A percentile compares a stretch with the other conserved stretches of the same genome.
phyloP scores from a whole-genome alignment of 2,329 filamentous ascomycete species.

The Ceratocystis alfenasii region DNA sequence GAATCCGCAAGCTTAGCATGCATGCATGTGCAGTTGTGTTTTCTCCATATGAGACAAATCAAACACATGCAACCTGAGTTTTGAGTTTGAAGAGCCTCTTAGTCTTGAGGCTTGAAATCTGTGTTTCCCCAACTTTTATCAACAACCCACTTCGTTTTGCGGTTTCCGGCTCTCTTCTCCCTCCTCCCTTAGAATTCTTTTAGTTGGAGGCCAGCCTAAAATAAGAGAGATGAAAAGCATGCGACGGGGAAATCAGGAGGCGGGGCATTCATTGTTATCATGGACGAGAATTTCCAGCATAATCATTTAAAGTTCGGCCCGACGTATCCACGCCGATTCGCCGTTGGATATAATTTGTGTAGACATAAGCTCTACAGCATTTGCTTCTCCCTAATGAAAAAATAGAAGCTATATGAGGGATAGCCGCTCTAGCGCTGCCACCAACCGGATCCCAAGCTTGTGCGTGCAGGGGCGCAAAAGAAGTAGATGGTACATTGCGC shows the following conservation, averaged over 20 bases:
- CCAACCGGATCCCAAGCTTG: slow-evolving; percentile 6
- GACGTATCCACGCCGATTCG: slow-evolving; percentile 7
- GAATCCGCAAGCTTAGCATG: background rate
- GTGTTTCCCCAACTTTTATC: background rate
- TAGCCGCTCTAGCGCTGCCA: slow-evolving; percentile 2
- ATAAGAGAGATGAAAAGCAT: background rate
- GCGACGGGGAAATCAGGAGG: background rate
- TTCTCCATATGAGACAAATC: background rate
- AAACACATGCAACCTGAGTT: background rate
- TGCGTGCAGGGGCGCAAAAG: slow-evolving; percentile 6
- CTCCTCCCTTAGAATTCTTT: background rate
- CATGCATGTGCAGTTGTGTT: background rate
- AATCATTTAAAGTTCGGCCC: background rate
- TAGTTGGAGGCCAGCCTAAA: background rate
- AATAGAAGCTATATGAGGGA: background rate
- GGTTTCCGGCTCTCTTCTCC: background rate
- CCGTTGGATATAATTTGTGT: background rate
- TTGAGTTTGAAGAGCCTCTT: background rate
- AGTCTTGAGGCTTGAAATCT: background rate
- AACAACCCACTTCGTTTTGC: background rate
- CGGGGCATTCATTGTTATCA: background rate
- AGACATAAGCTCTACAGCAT: background rate
- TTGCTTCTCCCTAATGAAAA: background rate
- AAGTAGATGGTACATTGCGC: background rate
- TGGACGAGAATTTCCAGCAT: background rate